phyloP scores from a whole-genome alignment of 2,329 filamentous ascomycete species.

The Mycosphaerelloides madeirae region DNA sequence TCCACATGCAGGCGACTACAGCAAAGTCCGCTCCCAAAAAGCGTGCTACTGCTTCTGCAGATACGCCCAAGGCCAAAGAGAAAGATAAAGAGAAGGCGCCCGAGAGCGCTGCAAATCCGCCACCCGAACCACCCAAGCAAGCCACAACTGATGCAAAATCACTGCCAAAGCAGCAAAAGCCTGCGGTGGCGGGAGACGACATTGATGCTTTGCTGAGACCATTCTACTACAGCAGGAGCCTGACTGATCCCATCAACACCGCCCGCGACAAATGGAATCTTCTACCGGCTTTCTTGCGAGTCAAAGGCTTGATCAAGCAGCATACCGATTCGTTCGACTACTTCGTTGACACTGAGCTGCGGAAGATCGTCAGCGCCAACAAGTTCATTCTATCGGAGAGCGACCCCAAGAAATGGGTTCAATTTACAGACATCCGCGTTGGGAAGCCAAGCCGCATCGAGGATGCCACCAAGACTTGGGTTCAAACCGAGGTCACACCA shows the following conservation, averaged over 20 bases:
- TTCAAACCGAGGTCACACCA: constrained; percentile 67
- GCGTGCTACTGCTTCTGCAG: constrained; percentile 8
- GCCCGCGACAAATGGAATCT: constrained; percentile 93
- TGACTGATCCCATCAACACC: constrained; percentile 66
- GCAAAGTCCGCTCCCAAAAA: constrained; percentile 16
- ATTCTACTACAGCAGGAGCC: constrained; percentile 63
- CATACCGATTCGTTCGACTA: constrained; percentile 99
- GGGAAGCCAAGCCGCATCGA: constrained; percentile 75
- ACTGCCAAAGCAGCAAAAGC: constrained; percentile 20
- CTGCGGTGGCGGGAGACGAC: constrained; percentile 31
- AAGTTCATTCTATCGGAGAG: constrained; percentile 85
- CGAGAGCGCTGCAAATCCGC: background rate
- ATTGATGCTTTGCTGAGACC: constrained; percentile 60
- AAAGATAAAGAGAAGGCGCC: constrained; percentile 3
- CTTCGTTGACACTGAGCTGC: constrained; percentile 93
- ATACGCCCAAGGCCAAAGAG: constrained; percentile 6
- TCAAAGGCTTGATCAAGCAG: constrained; percentile 94
- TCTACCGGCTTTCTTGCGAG: constrained; percentile 93
- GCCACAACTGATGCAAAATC: constrained; percentile 2
- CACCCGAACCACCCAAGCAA: constrained; percentile 1
- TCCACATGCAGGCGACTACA: constrained; percentile 13
- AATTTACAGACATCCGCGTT: constrained; percentile 69
- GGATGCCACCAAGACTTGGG: constrained; percentile 64
- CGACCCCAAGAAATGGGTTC: constrained; percentile 83
- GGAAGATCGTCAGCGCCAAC: constrained; percentile 92